Percentiles rank a stretch among this genome's conserved stretches.
phyloP scores from a whole-genome alignment of 495 filamentous ascomycete species.

The Aspergillus nanangensis region DNA sequence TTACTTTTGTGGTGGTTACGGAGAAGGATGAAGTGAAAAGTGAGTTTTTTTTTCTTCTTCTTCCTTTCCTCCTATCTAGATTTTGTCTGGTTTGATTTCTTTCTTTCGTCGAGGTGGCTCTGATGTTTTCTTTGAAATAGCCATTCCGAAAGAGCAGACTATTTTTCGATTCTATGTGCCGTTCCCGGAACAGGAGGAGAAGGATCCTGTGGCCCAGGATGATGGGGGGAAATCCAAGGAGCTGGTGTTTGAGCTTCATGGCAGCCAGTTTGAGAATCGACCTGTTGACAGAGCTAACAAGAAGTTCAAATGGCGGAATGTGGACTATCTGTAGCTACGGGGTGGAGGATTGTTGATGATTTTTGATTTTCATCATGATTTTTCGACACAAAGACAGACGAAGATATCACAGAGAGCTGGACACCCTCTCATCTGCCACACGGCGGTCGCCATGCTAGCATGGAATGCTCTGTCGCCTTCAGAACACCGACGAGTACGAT shows the following conservation, averaged over 20 bases:
- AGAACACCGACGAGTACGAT: too few species aligned
- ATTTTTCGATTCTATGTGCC: constrained; percentile 77
- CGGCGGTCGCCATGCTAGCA: too few species aligned
- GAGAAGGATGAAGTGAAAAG: constrained; percentile 56
- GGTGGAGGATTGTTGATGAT: not conserved
- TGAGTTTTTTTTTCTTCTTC: constrained; percentile 25
- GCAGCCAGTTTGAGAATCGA: constrained; percentile 78
- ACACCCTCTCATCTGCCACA: too few species aligned
- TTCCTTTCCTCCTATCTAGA: not conserved
- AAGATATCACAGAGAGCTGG: too few species aligned
- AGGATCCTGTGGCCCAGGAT: constrained; percentile 4
- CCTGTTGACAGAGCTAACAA: constrained; percentile 81
- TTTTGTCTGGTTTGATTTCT: not conserved
- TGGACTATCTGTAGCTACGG: constrained; percentile 56
- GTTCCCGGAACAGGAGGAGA: constrained; percentile 22
- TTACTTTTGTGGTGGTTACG: constrained; percentile 79
- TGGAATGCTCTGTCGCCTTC: too few species aligned
- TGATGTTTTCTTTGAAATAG: constrained; percentile 34
- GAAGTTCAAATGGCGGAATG: constrained; percentile 79
- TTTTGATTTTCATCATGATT: not conserved
- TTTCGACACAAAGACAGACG: too few species aligned
- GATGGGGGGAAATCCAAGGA: constrained; percentile 15
- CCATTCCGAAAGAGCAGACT: constrained; percentile 84
- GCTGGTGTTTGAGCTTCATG: constrained; percentile 82
- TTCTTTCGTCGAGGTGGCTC: too few species aligned